These are phyloP conservation scores for Penicillium macrosclerotiorum DNA, from an alignment of 495 filamentous ascomycete species.

Conservation along the genomic window DNA sequence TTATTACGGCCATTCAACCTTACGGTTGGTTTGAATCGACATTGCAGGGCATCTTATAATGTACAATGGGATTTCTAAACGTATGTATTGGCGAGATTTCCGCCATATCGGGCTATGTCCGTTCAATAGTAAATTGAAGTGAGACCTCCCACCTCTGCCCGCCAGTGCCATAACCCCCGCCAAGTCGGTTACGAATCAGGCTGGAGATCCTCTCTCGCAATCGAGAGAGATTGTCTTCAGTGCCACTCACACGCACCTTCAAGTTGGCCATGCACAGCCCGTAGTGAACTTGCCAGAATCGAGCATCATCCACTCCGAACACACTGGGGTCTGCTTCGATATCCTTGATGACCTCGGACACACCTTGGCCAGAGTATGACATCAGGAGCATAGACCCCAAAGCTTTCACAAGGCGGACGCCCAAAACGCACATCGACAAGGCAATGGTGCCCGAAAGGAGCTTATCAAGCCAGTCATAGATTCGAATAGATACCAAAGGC, in stretches of 20 bases:
- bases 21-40: no score
- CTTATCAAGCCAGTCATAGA: conserved; percentile 79
- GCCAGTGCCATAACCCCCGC: conserved; percentile 81
- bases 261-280: conserved; percentile 93
- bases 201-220: conserved; percentile 72
- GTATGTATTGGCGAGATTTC: neutral
- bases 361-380: conserved; percentile 69
- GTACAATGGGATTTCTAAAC: conserved; percentile 8
- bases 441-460: conserved; percentile 77
- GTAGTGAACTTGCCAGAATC: conserved; percentile 99
- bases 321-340: conserved; percentile 79
- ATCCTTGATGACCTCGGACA: conserved; percentile 75
- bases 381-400: conserved; percentile 93
- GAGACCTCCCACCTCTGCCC: conserved; percentile 87
- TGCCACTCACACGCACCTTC: conserved; percentile 67
- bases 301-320: conserved; percentile 75
- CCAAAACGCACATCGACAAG: conserved; percentile 80
- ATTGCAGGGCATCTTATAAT: no score
- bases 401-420: conserved; percentile 74
- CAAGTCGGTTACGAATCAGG: conserved; percentile 80
- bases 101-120: conserved; percentile 11
- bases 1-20: no score
- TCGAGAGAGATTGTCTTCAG: conserved; percentile 63
- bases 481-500: conserved; percentile 72
- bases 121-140: conserved; percentile 46